Evolutionary conservation across 768 basidiomycete species (phyloP), one percentile per base, ranked within the genome.

Genomic region (Hortiboletus flavorubellus): DNA sequence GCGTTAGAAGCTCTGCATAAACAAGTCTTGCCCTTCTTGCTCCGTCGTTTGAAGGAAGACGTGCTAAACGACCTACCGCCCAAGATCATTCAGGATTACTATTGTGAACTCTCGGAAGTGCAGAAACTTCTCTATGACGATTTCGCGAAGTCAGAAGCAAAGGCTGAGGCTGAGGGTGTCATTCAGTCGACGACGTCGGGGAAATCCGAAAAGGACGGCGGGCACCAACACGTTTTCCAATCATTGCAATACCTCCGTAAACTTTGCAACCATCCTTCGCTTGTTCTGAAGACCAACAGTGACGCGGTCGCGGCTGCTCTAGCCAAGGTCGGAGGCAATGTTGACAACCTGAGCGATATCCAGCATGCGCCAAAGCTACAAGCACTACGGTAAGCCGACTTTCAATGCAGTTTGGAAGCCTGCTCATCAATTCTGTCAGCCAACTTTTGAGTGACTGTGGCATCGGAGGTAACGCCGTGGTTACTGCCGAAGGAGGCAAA

Each of bases 31-130:
- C 97, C 97, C 2, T 99, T 99, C 82, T 76, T 99, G 40, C 79
- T 99, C 15, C 91, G 97, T 40, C 87, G 97, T 23, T 75, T 99
- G 68, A 99, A 99, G 70, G 97, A 99, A 73, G 94, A 99, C 66
- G 97, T 99, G 30, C 76, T 99, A 53, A 75, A 92, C 58, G 97
- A 99, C 68, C 77, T 99, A 3, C 97, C 97, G 2, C 97, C 97
- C 4, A 98, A 99, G 76, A 99, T 99, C 71, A 98, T 99, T 54
- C 97, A 99, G 71, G 97, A 99, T 69, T 98, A 98, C 70, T 95
- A 98, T 67, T 98, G 95, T 77, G 96, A 98, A 67, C 80, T 99
- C 4, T 98, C 96, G 0, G 91, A 93, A 0, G 73, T 98, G 18
- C 97, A 99, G 74, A 94, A 93, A 69, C 78, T 84, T 57, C 81